Base-by-base conservation (phyloP, 805 yeast genomes). In the Spathaspora hagerdaliae region DNA sequence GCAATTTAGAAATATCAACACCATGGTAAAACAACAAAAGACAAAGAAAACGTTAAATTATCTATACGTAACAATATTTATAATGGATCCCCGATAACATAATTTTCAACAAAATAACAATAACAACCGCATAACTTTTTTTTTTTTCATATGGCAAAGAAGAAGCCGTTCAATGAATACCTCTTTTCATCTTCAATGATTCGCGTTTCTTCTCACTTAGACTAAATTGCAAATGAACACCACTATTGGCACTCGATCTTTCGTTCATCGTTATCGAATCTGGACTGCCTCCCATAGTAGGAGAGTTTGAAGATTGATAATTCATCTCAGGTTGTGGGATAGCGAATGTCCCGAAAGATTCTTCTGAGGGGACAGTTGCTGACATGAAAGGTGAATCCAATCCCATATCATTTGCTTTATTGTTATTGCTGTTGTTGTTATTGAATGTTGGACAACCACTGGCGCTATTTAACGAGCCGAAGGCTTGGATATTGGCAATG, bases 191-290 rank as follows among this genome's bases (percentile, higher is more conserved):
- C 50, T 70, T 71, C 50, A 72, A 63, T 26, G 73, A 67, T 40
- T 72, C 77, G 48, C 77, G 58, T 58, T 72, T 72, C 59, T 70
- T 71, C 45, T 72, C 77, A 51, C 72, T 68, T 46, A 71, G 57
- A 36, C 65, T 64, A 41, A 61, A 59, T 47, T 65, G 69, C 14
- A 3, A 31, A 7, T 37, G 43, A 5, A 36, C 15, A 34, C 27
- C 42, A 14, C 42, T n/a, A 7, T 47, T 42, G 36, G 37, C 15
- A 32, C 31, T 33, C 31, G 44, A 38, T 8, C 24, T 19, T 19
- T 31, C 41, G 13, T n/a, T n/a, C 10, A 35, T 2, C 19, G 14
- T 27, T 19, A 7, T 32, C 8, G 13, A 9, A 15, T 38, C 39
- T 7, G 42, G 42, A 34, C 39, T 39, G 7, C 39, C 38, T 19